Percentiles rank a stretch among this genome's conserved stretches.
Conservation (phyloP, 306 rosid species). For the Cicer yamashitae region DNA sequence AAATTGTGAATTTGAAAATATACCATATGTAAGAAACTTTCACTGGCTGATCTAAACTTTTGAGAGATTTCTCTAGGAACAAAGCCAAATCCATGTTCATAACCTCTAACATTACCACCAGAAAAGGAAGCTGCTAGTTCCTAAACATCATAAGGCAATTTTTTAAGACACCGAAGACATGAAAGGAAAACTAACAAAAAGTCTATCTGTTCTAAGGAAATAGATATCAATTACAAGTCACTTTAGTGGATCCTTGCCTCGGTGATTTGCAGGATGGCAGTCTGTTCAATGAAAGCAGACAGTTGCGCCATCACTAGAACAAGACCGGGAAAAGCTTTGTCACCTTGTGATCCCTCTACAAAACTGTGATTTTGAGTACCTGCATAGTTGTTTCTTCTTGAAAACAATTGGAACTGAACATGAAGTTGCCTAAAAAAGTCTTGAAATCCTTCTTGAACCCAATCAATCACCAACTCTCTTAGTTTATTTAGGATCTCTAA, state of each 20-base stretch:
- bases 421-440: conserved; percentile 78
- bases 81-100: conserved; percentile 72
- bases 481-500: conserved; percentile 63
- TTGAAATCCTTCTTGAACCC: conserved; percentile 92
- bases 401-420: conserved; percentile 63
- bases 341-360: conserved; percentile 61
- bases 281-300: conserved; percentile 77
- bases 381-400: conserved; percentile 61
- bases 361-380: conserved; percentile 59
- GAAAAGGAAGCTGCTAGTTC: conserved; percentile 84
- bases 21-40: conserved; percentile 81
- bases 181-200: conserved; percentile 34
- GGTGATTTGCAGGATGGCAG: conserved; percentile 76
- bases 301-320: conserved; percentile 84
- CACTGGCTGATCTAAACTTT: conserved; percentile 70
- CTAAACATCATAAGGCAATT: conserved; percentile 53
- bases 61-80: conserved; percentile 78
- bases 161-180: conserved; percentile 34
- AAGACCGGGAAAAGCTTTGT: conserved; percentile 77
- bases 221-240: conserved; percentile 17
- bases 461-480: conserved; percentile 66
- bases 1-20: conserved; percentile 35
- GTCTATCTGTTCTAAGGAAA: conserved; percentile 20
- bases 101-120: conserved; percentile 60
- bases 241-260: conserved; percentile 63